Base-by-base conservation (phyloP, 495 filamentous ascomycete species). In the Podospora anserina region DNA sequence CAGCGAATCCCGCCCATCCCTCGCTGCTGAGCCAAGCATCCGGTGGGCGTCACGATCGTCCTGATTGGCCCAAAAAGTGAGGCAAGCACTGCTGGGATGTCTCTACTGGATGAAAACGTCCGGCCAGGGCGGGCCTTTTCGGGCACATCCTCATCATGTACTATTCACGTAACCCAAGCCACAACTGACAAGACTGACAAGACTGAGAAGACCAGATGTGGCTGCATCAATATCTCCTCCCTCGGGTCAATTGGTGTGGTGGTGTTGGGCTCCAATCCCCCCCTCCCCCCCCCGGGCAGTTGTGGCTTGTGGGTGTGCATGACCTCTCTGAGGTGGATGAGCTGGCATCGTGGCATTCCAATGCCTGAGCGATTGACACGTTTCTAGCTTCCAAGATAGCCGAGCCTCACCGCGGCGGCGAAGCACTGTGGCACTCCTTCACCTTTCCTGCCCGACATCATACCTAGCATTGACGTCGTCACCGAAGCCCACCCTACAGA, bases 31-130 rank as follows among this genome's bases (percentile, higher is more conserved):
- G 68, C 61, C 61, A 58, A 28, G 65, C 63, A 5, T 32, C 30
- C 30, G 0, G 30, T 32, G 30, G 30, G 30, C 4, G 7, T 68
- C 62, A 65, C 57, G 28, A 28, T 15, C 5, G 27, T 16, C 13
- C 9, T 54, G 28, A 68, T 70, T 70, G 69, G 69, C 7, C 32
- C 44, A 28, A 59, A 61, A 66, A 70, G 69, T 70, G 69, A 70
- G 69, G 69, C 69, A 63, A 58, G 6, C 19, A 28, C 57, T 49
- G 61, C 61, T 63, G n/a, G 28, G 19, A 39, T 44, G 61, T 26
- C 34, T 63, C 61, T 62, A 70, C 56, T 70, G 69, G 69, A 56
- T 64, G 67, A 19, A 70, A 70, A 70, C 63, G 18, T 30, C 66
- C 58, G 39, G 62, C 16, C 54, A 4, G 5, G 53, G 32, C 27